Evolutionary conservation across 768 basidiomycete genomes (phyloP), one percentile per base, ranked within the genome.

Genomic region (Paxillus involutus): DNA sequence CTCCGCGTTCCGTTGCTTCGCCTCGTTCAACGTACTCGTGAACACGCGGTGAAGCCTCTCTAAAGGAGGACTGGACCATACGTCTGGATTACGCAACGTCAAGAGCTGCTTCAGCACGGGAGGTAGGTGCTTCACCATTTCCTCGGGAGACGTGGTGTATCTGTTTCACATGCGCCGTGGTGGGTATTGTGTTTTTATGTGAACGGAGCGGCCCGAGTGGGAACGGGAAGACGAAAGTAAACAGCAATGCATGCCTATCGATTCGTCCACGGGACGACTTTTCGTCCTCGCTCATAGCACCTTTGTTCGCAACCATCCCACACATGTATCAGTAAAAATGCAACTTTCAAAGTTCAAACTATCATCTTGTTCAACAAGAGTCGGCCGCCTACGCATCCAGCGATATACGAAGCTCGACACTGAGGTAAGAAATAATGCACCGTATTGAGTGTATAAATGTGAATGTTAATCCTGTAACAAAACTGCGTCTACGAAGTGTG

Each of bases 101-200:
- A 89, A 69, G 49, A 89, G 77, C 17, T 86, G 86, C 75, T 91
- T 95, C 61, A 95, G 72, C 10, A 78, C 63, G 2, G 84, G 76
- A 1, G 90, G 82, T 21, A 94, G 74, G 37, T 77, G 75, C 53
- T 67, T 74, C 59, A 79, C 73, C 63, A 70, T 71, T 49, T 58
- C 51, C 51, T 44, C 35, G 24, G 37, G 17, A 37, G 16, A 51
- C 49, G 43, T n/a, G 46, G 50, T 39, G 42, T 37, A 42, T 48
- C 40, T 6, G 30, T 37, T 32, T 32, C 32, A 32, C 5, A 9
- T 32, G 7, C 30, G 30, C 30, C 7, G 26, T 26, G 26, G 26
- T 26, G 26, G 26, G 26, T 26, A 26, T 26, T 26, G 26, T 29
- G 30, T 41, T 51, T 58, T 61, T 61, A 61, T 47, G 47, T 17